These are phyloP conservation scores for Endocalyx cinctus DNA, from an alignment of 2,329 filamentous ascomycete genomes.

Conservation along the genomic window DNA sequence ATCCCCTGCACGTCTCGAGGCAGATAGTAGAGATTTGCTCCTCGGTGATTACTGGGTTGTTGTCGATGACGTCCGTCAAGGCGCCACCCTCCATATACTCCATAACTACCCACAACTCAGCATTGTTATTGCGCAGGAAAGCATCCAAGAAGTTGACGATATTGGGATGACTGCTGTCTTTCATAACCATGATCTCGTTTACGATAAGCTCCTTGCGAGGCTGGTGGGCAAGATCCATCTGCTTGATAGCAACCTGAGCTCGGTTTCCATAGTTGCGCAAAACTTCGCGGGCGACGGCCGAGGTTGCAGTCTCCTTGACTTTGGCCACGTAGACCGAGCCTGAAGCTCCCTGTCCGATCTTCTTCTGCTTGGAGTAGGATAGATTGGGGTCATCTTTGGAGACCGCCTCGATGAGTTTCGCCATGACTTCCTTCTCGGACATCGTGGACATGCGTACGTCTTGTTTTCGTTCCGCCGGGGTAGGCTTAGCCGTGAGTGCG, in stretches of 20 bases:
- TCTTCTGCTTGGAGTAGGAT: conserved; percentile 98
- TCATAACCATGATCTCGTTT: conserved; percentile 99
- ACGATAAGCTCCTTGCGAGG: conserved; percentile 97
- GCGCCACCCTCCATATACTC: conserved; percentile 99
- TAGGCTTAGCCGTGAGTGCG: conserved; percentile 78
- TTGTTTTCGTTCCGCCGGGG: conserved; percentile 69
- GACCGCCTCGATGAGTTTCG: conserved; percentile 87
- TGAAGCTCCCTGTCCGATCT: conserved; percentile 97
- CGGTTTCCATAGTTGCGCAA: conserved; percentile 74
- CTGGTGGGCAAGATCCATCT: conserved; percentile 98
- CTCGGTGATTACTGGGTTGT: conserved; percentile 89
- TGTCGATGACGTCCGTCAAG: conserved; percentile 97
- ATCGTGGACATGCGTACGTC: conserved; percentile 98
- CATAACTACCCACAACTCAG: conserved; percentile 99
- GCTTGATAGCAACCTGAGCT: conserved; percentile 95
- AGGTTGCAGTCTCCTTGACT: conserved; percentile 83
- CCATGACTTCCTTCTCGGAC: conserved; percentile 96
- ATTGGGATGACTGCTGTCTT: conserved; percentile 95
- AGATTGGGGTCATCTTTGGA: conserved; percentile 92
- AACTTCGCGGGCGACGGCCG: conserved; percentile 71
- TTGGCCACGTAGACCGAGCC: conserved; percentile 97
- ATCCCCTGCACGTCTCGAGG: conserved; percentile 91
- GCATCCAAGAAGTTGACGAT: conserved; percentile 99
- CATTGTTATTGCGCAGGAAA: conserved; percentile 89
- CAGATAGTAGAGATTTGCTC: conserved; percentile 98